These are phyloP conservation scores for Hypoxylon sp. DNA, from an alignment of 2,329 filamentous ascomycete species.

Conservation along the genomic window DNA sequence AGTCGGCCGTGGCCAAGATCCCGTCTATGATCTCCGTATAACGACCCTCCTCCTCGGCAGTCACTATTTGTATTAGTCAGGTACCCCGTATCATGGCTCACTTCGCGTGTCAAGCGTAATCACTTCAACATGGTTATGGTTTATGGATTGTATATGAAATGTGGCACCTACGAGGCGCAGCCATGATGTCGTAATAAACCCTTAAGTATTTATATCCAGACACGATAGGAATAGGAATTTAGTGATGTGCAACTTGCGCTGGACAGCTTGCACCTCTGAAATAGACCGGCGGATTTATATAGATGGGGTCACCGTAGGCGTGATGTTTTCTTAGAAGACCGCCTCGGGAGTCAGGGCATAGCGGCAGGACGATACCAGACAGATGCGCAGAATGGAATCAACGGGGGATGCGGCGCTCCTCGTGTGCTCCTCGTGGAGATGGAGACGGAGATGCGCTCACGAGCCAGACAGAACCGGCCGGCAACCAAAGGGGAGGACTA, in stretches of 20 bases:
- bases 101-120: background rate
- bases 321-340: conserved; percentile 9
- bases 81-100: background rate
- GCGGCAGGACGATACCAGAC: conserved; percentile 5
- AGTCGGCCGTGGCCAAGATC: conserved; percentile 69
- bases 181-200: conserved; percentile 42
- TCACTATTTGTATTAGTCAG: conserved; percentile 57
- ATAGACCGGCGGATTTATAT: conserved; percentile 1
- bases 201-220: conserved; percentile 6
- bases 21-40: conserved; percentile 72
- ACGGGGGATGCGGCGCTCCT: background rate
- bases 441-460: background rate
- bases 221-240: conserved; percentile 3
- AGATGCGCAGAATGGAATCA: background rate
- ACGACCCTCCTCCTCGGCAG: conserved; percentile 61
- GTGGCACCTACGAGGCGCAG: conserved; percentile 45
- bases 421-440: too few species aligned
- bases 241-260: conserved; percentile 10
- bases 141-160: background rate
- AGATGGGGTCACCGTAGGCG: conserved; percentile 11
- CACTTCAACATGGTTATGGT: background rate
- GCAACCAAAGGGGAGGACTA: background rate
- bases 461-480: background rate
- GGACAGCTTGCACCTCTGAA: background rate
- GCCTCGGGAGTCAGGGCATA: conserved; percentile 32